Evolutionary conservation across 2,329 filamentous ascomycete species (phyloP).

Genomic region (Chaetomium globosum): DNA sequence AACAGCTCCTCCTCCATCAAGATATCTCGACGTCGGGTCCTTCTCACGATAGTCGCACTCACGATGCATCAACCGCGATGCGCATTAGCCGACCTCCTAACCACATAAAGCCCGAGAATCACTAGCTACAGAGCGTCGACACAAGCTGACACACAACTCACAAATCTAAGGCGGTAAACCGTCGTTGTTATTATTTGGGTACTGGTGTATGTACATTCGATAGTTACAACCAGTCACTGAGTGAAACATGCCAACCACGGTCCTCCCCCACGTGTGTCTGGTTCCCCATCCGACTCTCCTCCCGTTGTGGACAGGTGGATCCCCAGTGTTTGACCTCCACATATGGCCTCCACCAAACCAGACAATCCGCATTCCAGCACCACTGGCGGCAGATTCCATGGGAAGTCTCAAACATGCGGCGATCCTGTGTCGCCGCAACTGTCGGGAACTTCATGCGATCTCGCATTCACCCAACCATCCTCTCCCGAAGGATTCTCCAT

Average conservation of each 20-base stretch:
- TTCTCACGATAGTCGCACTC: background rate
- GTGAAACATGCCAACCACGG: background rate
- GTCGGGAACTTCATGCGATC: slow-evolving; percentile 24
- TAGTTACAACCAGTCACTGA: background rate
- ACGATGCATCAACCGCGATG: background rate
- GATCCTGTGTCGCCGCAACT: slow-evolving; percentile 20
- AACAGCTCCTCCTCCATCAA: background rate
- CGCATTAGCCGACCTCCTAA: background rate
- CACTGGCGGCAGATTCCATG: too few relatives aligned
- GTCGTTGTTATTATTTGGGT: background rate
- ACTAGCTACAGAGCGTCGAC: background rate
- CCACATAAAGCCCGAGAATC: background rate
- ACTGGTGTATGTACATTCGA: background rate
- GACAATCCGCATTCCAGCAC: background rate
- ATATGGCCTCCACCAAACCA: too few relatives aligned
- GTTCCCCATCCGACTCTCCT: background rate
- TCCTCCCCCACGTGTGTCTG: background rate
- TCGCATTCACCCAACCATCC: background rate
- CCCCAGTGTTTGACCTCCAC: background rate
- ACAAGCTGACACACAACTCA: too few relatives aligned
- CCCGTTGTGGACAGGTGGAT: background rate
- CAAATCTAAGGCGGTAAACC: background rate
- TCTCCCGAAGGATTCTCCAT: slow-evolving; percentile 10
- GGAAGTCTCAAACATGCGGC: slow-evolving; percentile 20
- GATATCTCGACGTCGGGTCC: background rate